Evolutionary conservation across 768 basidiomycete species (phyloP), one percentile per base, ranked within the genome.

Genomic region (Porpolomopsis calyptriformis): DNA sequence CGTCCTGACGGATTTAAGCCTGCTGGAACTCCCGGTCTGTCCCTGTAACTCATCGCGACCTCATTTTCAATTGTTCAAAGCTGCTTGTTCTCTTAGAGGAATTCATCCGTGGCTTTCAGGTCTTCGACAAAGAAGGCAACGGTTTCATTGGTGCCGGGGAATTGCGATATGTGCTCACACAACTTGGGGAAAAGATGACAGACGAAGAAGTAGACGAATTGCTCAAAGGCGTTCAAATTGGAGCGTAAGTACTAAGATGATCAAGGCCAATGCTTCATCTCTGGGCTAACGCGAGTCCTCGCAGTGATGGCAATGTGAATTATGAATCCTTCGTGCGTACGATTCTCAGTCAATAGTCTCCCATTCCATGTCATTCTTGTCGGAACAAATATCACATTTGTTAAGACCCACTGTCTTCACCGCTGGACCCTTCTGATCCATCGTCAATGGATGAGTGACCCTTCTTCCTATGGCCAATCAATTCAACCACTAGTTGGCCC

Each of bases 161-260:
- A 65, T 71, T 94, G 51, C 77, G 88, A 63, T 93, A 94, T 61
- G 89, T 93, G 22, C 73, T 94, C 23, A 99, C 96, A 5, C 92
- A 93, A 57, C 77, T 99, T 0, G 96, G 96, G 10, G 96, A 99
- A 74, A 97, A 97, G 73, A 93, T 99, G 90, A 63, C 82, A 5
- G 92, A 98, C 60, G 89, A 92, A 53, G 96, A 98, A 68, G 96
- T 97, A 16, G 94, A 98, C 59, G 96, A 99, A 65, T 72, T 99
- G 55, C 72, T 99, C 55, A 97, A 97, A 66, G 92, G 92, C 22
- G 89, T 93, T 26, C 89, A 93, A 65, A 80, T 96, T 47, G 86
- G 85, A 64, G 70, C 77, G 85, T 90, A 58, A 70, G 81, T 79
- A 2, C 35, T 38, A 19, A 14, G 8, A 12, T 20, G 35, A 12